A percentile compares a stretch with the other conserved stretches of the same genome.
Conservation (phyloP, 1,139 yeast genomes). For the Saccharomyces hybrid region DNA sequence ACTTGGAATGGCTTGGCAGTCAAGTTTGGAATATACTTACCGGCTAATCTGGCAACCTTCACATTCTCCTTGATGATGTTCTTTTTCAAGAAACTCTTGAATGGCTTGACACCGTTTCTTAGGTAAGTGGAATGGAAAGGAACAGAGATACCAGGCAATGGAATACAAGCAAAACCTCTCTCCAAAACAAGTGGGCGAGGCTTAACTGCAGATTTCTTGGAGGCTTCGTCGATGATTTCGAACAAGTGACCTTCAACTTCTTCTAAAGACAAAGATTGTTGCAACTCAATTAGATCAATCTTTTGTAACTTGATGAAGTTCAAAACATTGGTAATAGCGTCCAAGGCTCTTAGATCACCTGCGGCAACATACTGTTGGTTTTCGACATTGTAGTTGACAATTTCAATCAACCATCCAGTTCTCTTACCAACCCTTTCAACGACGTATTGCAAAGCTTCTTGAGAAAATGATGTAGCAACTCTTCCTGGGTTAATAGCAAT, state of each 20-base stretch:
- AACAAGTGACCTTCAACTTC: constrained; percentile 79
- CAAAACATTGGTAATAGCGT: constrained; percentile 85
- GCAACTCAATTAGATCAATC: constrained; percentile 84
- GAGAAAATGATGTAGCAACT: constrained; percentile 79
- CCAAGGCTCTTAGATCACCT: constrained; percentile 94
- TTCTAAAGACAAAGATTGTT: constrained; percentile 72
- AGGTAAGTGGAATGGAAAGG: constrained; percentile 98
- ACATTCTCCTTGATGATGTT: constrained; percentile 93
- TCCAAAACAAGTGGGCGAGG: constrained; percentile 95
- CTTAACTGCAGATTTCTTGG: constrained; percentile 72
- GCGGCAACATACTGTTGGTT: constrained; percentile 98
- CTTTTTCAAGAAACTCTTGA: constrained; percentile 94
- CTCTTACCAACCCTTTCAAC: constrained; percentile 77
- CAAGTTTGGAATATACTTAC: constrained; percentile 95
- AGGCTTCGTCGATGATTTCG: constrained; percentile 80
- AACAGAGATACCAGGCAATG: constrained; percentile 95
- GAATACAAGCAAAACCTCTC: constrained; percentile 97
- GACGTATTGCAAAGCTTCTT: constrained; percentile 89
- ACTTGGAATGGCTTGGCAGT: constrained; percentile 96
- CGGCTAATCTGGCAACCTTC: constrained; percentile 86
- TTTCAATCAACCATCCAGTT: constrained; percentile 92
- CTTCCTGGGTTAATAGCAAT: constrained; percentile 96
- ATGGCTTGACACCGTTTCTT: constrained; percentile 97
- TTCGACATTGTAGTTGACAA: constrained; percentile 96
- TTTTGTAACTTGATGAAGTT: constrained; percentile 89